Percentiles rank a stretch among this genome's conserved stretches.
phyloP scores from a whole-genome alignment of 768 basidiomycete species.

The Pleurotus giganteus region DNA sequence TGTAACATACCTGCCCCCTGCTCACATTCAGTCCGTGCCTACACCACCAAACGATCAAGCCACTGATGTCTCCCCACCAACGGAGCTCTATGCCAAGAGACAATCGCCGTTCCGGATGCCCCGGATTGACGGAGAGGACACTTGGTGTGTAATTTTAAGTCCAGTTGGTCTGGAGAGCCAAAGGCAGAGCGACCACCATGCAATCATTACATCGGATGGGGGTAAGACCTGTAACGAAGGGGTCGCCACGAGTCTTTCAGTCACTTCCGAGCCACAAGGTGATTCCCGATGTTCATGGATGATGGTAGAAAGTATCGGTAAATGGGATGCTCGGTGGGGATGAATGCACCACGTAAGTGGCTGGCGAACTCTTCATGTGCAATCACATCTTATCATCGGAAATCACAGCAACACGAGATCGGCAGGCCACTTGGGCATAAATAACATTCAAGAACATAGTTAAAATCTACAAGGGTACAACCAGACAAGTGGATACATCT shows the following conservation, averaged over 20 bases:
- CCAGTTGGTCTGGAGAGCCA: conserved; percentile 13
- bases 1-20: conserved; percentile 46
- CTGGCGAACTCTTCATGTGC: no score
- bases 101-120: conserved; percentile 26
- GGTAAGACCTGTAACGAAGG: no score
- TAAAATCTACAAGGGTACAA: conserved; percentile 4
- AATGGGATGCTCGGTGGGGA: conserved; percentile 38
- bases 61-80: no score
- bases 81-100: conserved; percentile 1
- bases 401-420: no score
- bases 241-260: no score
- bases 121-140: conserved; percentile 51
- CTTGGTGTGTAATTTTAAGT: conserved; percentile 41
- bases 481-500: neutral
- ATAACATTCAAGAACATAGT: neutral
- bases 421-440: neutral
- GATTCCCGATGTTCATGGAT: conserved; percentile 31
- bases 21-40: no score
- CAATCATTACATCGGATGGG: no score
- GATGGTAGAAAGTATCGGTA: conserved; percentile 41
- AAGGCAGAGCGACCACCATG: no score
- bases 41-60: no score
- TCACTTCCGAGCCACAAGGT: neutral
- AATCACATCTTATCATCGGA: no score
- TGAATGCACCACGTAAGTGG: conserved; percentile 17